Percentiles rank a stretch among this genome's conserved stretches.
phyloP scores from a whole-genome alignment of 805 yeast genomes.

The Wickerhamomyces hampshirensis region DNA sequence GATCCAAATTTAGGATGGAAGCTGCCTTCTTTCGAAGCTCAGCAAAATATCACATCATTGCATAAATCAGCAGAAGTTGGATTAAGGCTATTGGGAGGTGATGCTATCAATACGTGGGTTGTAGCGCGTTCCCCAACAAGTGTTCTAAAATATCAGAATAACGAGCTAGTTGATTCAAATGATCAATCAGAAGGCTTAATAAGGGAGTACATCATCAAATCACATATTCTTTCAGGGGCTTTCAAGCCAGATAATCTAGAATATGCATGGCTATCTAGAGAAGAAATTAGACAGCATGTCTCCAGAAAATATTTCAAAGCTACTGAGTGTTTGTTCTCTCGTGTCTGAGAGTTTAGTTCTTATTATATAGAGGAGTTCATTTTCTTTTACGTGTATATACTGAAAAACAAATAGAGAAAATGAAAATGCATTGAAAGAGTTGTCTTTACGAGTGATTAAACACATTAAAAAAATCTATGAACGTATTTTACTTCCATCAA shows the following conservation, averaged over 20 bases:
- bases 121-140: slow-evolving; percentile 90
- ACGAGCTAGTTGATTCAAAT: slow-evolving; percentile 17
- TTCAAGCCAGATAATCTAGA: slow-evolving; percentile 47
- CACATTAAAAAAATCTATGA: not conserved
- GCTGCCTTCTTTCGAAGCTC: slow-evolving; percentile 66
- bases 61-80: slow-evolving; percentile 75
- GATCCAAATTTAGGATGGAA: slow-evolving; percentile 50
- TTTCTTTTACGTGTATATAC: too few relatives aligned
- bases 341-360: slow-evolving; percentile 22
- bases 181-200: slow-evolving; percentile 18
- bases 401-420: not conserved
- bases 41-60: slow-evolving; percentile 40
- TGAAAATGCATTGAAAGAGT: not conserved
- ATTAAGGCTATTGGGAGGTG: slow-evolving; percentile 67
- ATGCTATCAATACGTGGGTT: slow-evolving; percentile 74
- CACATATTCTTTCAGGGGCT: slow-evolving; percentile 83
- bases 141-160: slow-evolving; percentile 40
- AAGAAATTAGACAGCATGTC: slow-evolving; percentile 60
- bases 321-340: slow-evolving; percentile 38
- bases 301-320: slow-evolving; percentile 49
- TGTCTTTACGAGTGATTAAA: not conserved
- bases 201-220: slow-evolving; percentile 73
- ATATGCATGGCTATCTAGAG: slow-evolving; percentile 80
- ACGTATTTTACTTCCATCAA: too few relatives aligned
- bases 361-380: too few relatives aligned